These are phyloP conservation scores for Phytopythium litorale DNA, from an alignment of 352 stramenopile species.

Conservation along the genomic window DNA sequence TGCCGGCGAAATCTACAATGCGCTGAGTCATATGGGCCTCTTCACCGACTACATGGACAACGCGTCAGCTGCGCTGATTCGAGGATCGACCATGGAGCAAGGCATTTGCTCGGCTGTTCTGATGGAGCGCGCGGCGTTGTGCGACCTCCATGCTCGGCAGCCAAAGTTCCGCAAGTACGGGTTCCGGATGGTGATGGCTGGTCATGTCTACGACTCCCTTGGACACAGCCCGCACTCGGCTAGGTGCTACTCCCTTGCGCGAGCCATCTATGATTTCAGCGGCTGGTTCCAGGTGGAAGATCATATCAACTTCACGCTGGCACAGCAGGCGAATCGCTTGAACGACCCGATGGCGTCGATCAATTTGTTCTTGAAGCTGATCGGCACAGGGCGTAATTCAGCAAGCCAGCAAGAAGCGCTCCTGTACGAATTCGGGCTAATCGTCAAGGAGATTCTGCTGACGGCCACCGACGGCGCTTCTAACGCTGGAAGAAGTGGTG, in stretches of 20 bases:
- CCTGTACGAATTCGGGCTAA: constrained; percentile 78
- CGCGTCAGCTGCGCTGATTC: constrained; percentile 76
- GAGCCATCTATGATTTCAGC: constrained; percentile 75
- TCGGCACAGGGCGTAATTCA: constrained; percentile 76
- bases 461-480: constrained; percentile 21
- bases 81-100: constrained; percentile 81
- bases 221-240: constrained; percentile 71
- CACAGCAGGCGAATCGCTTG: constrained; percentile 74
- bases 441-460: constrained; percentile 77
- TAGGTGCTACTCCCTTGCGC: constrained; percentile 74
- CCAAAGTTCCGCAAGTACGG: constrained; percentile 87
- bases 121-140: constrained; percentile 75
- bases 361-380: constrained; percentile 82
- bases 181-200: constrained; percentile 89
- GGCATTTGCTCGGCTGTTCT: constrained; percentile 81
- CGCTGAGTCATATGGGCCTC: constrained; percentile 66
- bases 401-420: constrained; percentile 81
- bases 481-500: constrained; percentile 12
- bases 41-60: constrained; percentile 88
- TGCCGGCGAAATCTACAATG: constrained; percentile 78
- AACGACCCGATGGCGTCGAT: constrained; percentile 80
- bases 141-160: constrained; percentile 59
- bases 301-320: constrained; percentile 86
- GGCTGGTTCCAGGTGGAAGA: constrained; percentile 87
- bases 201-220: constrained; percentile 77